Evolutionary conservation across 75 land plant species (phyloP).

Genomic region (Sequoiadendron giganteum): DNA sequence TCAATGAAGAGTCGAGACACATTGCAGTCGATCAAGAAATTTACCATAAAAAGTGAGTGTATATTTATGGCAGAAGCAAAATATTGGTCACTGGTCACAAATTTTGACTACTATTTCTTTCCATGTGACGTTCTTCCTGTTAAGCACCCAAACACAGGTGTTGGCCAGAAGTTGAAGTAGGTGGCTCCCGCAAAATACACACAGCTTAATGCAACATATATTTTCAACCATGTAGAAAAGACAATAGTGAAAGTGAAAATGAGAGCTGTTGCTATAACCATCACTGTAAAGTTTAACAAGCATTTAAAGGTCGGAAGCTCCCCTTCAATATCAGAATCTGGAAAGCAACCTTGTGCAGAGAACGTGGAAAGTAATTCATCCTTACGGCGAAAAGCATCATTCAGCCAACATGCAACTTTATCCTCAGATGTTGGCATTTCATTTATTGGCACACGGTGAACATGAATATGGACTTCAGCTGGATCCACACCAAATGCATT

Average conservation of each 20-base stretch:
- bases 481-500: constrained; percentile 89
- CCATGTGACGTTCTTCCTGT: neutral
- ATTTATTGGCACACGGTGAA: constrained; percentile 47
- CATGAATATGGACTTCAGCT: constrained; percentile 87
- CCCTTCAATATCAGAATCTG: constrained; percentile 46
- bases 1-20: neutral
- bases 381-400: constrained; percentile 56
- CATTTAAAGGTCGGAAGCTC: constrained; percentile 45
- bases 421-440: constrained; percentile 68
- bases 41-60: neutral
- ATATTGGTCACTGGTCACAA: neutral
- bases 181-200: constrained; percentile 50
- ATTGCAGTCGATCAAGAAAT: neutral
- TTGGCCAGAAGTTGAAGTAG: constrained; percentile 45
- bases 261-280: constrained; percentile 36
- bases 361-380: constrained; percentile 73
- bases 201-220: constrained; percentile 58
- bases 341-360: constrained; percentile 55
- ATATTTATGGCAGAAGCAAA: neutral
- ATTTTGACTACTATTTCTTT: neutral
- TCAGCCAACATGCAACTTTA: constrained; percentile 63
- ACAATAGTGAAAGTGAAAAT: constrained; percentile 33
- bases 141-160: constrained; percentile 22
- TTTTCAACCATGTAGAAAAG: constrained; percentile 56
- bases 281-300: constrained; percentile 31